Base-by-base conservation (phyloP, 2,329 filamentous ascomycete species). In the Xylariaceae sp. region DNA sequence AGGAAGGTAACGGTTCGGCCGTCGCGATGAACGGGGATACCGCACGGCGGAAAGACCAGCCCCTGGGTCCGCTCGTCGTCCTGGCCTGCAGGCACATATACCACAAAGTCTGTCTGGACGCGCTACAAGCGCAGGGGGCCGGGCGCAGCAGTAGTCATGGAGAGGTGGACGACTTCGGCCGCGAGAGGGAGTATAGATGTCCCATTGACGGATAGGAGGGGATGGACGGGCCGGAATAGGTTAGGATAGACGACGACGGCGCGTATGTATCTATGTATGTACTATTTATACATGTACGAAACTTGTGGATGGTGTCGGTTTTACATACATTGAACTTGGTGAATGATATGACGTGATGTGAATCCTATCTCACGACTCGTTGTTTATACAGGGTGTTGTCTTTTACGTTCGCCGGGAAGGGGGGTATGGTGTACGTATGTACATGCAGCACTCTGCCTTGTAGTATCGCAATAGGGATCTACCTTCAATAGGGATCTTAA, bases 21-120 rank as follows among this genome's bases (percentile, higher is more conserved):
- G 20, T 20, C 21, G 57, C 50, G n/a, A 3, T 70, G 71, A 55
- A 70, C 74, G 57, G 73, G 68, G 52, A 71, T 56, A 21, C 65
- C 71, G 62, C 71, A 70, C 37, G 67, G 58, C 40, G 74, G 64
- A 57, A 73, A 71, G 71, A 78, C 26, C 56, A 81, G 46, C 75
- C 81, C n/a, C 78, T 88, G 18, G 88, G 86, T 7, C 80, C 85
- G 43, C 70, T 90, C 50, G 84, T 90, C 9, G 81, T 90, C 47
- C 74, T 90, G 65, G 87, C 87, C 20, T 90, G 88, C 70, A 79
- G 87, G 52, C 88, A 90, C 71, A 83, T 89, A 18, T 89, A 88
- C 65, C 88, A 90, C 74, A 80, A 86, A 69, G 78, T 75, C 21
- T 92, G 88, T 68, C 75, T 90, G 40, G 89, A 93, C 68, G 81